Percentiles rank a stretch among this genome's conserved stretches.
These are phyloP conservation scores for Friedmanniomyces simplex DNA, from an alignment of 495 filamentous ascomycete genomes.

Conservation along the genomic window DNA sequence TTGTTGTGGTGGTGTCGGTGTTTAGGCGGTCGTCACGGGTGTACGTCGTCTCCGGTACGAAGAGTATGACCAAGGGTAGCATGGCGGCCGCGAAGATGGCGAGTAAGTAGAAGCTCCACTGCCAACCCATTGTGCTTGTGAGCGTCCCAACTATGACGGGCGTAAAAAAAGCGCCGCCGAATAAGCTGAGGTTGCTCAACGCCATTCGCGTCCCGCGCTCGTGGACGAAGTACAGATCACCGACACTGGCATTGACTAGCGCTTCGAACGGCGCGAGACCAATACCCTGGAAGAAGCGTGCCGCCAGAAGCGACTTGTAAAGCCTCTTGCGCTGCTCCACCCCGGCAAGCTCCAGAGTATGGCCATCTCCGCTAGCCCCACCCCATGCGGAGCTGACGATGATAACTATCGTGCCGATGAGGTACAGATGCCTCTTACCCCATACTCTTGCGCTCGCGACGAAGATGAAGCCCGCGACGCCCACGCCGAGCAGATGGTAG, in stretches of 20 bases:
- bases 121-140: slow-evolving; percentile 62
- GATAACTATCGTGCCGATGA: slow-evolving; percentile 67
- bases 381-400: slow-evolving; percentile 67
- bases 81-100: slow-evolving; percentile 36
- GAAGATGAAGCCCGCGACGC: slow-evolving; percentile 67
- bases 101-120: slow-evolving; percentile 39
- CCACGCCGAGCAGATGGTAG: slow-evolving; percentile 77
- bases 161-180: slow-evolving; percentile 86
- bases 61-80: slow-evolving; percentile 45
- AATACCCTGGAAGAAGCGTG: slow-evolving; percentile 40
- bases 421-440: slow-evolving; percentile 82
- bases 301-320: slow-evolving; percentile 61
- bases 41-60: slow-evolving; percentile 80
- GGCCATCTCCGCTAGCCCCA: slow-evolving; percentile 51
- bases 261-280: slow-evolving; percentile 38
- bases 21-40: slow-evolving; percentile 54
- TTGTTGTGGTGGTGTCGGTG: slow-evolving; percentile 25
- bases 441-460: slow-evolving; percentile 83
- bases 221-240: slow-evolving; percentile 32
- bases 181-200: slow-evolving; percentile 75
- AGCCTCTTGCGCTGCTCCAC: neutral
- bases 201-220: slow-evolving; percentile 82
- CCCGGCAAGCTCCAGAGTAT: neutral
- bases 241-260: slow-evolving; percentile 35
- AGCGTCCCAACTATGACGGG: slow-evolving; percentile 83